Percentiles rank a stretch among this genome's conserved stretches.
Evolutionary conservation across 768 basidiomycete species (phyloP).

Genomic region (Lactifluus subvellereus): DNA sequence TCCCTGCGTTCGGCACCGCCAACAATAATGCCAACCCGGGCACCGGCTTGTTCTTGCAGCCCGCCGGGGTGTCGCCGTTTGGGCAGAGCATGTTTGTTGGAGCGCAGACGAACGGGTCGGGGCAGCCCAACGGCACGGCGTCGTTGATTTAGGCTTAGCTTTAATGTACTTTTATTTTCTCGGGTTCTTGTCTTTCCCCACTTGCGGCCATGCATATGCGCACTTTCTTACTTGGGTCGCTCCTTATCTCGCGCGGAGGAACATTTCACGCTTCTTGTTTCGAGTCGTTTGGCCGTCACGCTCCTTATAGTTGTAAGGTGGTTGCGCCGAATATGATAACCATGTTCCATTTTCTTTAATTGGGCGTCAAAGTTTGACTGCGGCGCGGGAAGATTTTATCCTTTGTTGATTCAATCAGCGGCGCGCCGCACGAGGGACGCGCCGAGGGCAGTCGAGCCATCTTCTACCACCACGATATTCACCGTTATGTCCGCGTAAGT

Average conservation of each 20-base stretch:
- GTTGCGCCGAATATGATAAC: background rate
- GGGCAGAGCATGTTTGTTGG: conserved; percentile 23
- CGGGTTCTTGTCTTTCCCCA: too few species aligned
- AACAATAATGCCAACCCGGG: conserved; percentile 1
- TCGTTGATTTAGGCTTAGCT: conserved; percentile 43
- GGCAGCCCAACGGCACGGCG: conserved; percentile 36
- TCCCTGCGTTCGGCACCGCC: conserved; percentile 24
- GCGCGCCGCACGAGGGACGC: background rate
- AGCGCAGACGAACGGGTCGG: conserved; percentile 25
- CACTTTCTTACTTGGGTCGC: background rate
- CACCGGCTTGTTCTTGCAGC: conserved; percentile 21
- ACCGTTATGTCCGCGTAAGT: conserved; percentile 15
- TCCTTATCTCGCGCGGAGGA: background rate
- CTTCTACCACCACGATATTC: background rate
- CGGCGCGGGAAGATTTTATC: conserved; percentile 2
- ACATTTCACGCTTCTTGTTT: background rate
- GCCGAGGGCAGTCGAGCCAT: background rate
- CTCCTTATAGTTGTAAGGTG: background rate
- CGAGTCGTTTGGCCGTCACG: background rate
- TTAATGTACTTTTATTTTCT: background rate
- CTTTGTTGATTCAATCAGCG: background rate
- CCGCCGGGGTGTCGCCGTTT: conserved; percentile 23
- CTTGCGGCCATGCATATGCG: background rate
- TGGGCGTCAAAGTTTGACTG: background rate
- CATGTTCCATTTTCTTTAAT: background rate